Percentiles rank a stretch among this genome's conserved stretches.
These are phyloP conservation scores for Mycena galericulata DNA, from an alignment of 768 basidiomycete species.

Conservation along the genomic window DNA sequence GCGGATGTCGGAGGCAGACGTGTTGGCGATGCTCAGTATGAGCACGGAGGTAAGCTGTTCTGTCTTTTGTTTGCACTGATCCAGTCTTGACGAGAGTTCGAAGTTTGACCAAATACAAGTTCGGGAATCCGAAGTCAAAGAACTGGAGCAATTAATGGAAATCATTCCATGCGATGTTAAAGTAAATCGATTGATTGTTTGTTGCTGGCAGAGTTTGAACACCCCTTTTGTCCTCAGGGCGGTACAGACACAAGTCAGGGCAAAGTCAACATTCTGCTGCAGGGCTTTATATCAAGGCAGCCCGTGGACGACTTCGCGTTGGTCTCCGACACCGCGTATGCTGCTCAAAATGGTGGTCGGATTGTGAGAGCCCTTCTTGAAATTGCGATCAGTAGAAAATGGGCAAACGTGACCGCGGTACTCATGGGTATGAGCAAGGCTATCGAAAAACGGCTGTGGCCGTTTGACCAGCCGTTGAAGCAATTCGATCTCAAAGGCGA, in stretches of 20 bases:
- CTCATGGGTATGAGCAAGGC: slow-evolving; percentile 95
- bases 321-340: slow-evolving; percentile 94
- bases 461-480: slow-evolving; percentile 90
- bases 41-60: slow-evolving; percentile 82
- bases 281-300: slow-evolving; percentile 86
- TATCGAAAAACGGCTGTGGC: slow-evolving; percentile 93
- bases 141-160: slow-evolving; percentile 79
- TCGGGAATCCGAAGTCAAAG: slow-evolving; percentile 88
- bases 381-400: slow-evolving; percentile 92
- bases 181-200: slow-evolving; percentile 50
- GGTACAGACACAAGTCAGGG: slow-evolving; percentile 72
- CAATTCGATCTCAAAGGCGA: slow-evolving; percentile 86
- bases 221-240: slow-evolving; percentile 60
- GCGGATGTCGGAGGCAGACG: slow-evolving; percentile 93
- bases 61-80: neutral
- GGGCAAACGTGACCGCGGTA: slow-evolving; percentile 84
- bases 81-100: neutral
- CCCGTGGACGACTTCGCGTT: slow-evolving; percentile 95
- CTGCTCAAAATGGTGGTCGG: slow-evolving; percentile 93
- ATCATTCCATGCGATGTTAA: slow-evolving; percentile 84
- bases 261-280: slow-evolving; percentile 96
- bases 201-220: slow-evolving; percentile 27
- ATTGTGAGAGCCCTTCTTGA: slow-evolving; percentile 96
- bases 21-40: slow-evolving; percentile 85
- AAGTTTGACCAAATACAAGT: slow-evolving; percentile 97